Conservation (phyloP, 2,329 filamentous ascomycete genomes). For the Domatiomyces catenatus region DNA sequence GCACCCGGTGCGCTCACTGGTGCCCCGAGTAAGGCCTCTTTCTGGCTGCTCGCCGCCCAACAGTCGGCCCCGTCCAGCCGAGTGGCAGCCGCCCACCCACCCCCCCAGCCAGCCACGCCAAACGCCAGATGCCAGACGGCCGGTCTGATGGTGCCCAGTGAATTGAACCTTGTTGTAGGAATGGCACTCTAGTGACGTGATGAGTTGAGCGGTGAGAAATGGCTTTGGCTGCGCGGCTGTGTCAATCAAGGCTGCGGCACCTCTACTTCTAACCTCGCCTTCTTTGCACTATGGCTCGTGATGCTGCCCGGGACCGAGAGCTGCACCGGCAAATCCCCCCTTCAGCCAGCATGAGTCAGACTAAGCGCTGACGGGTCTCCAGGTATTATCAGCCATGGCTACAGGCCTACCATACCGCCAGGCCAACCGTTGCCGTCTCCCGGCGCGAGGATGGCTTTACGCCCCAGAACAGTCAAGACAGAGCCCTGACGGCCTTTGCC, state of each 20-base stretch:
- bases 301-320: conserved; percentile 12
- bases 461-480: conserved; percentile 20
- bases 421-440: conserved; percentile 2
- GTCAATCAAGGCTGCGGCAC: neutral
- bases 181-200: neutral
- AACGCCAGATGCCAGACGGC: too few species aligned
- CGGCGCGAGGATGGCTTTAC: conserved; percentile 8
- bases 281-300: conserved; percentile 7
- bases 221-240: neutral
- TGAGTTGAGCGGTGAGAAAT: neutral
- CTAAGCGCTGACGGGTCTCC: neutral
- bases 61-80: too few species aligned
- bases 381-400: conserved; percentile 14
- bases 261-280: neutral
- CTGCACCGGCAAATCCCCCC: conserved; percentile 9
- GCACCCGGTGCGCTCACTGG: neutral
- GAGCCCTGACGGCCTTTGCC: conserved; percentile 34
- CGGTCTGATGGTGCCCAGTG: neutral
- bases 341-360: neutral
- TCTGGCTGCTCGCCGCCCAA: neutral
- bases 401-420: conserved; percentile 16
- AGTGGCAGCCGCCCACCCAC: too few species aligned
- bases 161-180: neutral
- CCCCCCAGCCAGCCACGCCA: too few species aligned
- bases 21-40: neutral